Conservation (phyloP, 139 green algal genomes). For the Picochlorum sp. region DNA sequence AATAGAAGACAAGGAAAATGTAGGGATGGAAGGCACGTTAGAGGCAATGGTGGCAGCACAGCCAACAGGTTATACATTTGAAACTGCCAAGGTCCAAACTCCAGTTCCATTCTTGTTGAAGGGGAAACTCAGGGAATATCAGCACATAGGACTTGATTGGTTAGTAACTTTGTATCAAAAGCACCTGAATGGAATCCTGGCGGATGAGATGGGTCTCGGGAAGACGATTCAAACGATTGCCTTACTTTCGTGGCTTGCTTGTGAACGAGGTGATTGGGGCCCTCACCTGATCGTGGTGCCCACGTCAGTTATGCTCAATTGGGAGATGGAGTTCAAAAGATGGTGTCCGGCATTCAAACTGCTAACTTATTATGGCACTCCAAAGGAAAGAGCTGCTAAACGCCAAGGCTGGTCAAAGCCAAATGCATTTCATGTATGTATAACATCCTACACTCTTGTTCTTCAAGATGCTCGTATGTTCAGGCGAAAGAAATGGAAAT, state of each 20-base stretch:
- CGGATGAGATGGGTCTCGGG: conserved; percentile 79
- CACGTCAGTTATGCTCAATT: conserved; percentile 97
- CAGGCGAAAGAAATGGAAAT: conserved; percentile 94
- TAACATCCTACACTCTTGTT: conserved; percentile 94
- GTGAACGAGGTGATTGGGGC: conserved; percentile 81
- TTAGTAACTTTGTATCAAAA: conserved; percentile 87
- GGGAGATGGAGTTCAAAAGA: conserved; percentile 99
- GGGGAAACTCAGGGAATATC: conserved; percentile 81
- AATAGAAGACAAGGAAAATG: conserved; percentile 6
- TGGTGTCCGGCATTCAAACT: conserved; percentile 98
- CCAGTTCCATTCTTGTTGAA: conserved; percentile 81
- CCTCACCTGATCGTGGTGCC: conserved; percentile 97
- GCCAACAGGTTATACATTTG: conserved; percentile 69
- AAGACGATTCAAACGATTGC: conserved; percentile 97
- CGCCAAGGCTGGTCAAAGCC: conserved; percentile 93
- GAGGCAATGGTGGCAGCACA: conserved; percentile 36
- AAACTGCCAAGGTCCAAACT: conserved; percentile 46
- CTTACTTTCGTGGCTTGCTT: conserved; percentile 84
- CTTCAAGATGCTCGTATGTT: conserved; percentile 92
- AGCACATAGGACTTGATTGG: conserved; percentile 95
- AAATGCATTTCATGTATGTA: conserved; percentile 98
- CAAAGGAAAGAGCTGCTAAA: conserved; percentile 89
- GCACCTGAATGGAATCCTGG: conserved; percentile 89
- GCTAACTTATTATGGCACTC: conserved; percentile 93
- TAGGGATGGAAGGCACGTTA: conserved; percentile 18